Conservation (phyloP, 495 filamentous ascomycete species). For the Clohesyomyces aquaticus region DNA sequence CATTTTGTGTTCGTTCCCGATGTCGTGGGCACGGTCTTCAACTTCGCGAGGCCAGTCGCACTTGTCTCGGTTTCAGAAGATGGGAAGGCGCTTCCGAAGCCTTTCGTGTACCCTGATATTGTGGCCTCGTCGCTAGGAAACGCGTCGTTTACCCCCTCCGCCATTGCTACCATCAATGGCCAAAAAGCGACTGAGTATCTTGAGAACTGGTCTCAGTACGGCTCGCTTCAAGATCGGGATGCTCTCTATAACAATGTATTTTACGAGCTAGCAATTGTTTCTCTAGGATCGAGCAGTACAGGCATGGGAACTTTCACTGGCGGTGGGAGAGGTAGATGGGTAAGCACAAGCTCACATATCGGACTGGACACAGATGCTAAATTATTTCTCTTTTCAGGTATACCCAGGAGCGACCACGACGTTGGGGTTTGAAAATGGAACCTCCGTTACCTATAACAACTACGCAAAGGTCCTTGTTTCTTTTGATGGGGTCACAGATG, state of each 20-base stretch:
- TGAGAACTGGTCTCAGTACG: conserved; percentile 35
- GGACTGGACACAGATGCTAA: too few relatives aligned
- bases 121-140: conserved; percentile 42
- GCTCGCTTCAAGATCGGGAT: conserved; percentile 42
- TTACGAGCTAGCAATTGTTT: conserved; percentile 37
- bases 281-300: conserved; percentile 39
- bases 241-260: conserved; percentile 44
- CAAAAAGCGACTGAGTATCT: conserved; percentile 43
- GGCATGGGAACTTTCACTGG: conserved; percentile 46
- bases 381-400: conserved; percentile 5
- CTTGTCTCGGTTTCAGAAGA: conserved; percentile 46
- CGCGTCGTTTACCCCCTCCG: conserved; percentile 38
- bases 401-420: conserved; percentile 40
- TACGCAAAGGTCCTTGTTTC: conserved; percentile 33
- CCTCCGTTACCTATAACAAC: conserved; percentile 25
- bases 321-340: conserved; percentile 33
- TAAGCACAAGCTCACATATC: background rate
- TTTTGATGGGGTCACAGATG: conserved; percentile 36
- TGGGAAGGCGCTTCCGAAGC: conserved; percentile 39
- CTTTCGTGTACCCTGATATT: conserved; percentile 44
- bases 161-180: conserved; percentile 44
- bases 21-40: conserved; percentile 42
- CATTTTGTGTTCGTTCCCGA: conserved; percentile 46
- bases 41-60: conserved; percentile 39
- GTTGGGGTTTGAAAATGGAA: conserved; percentile 45